Percentiles rank a stretch among this genome's conserved stretches.
Evolutionary conservation across 768 basidiomycete species (phyloP).

Genomic region (Agrocybe pediades): DNA sequence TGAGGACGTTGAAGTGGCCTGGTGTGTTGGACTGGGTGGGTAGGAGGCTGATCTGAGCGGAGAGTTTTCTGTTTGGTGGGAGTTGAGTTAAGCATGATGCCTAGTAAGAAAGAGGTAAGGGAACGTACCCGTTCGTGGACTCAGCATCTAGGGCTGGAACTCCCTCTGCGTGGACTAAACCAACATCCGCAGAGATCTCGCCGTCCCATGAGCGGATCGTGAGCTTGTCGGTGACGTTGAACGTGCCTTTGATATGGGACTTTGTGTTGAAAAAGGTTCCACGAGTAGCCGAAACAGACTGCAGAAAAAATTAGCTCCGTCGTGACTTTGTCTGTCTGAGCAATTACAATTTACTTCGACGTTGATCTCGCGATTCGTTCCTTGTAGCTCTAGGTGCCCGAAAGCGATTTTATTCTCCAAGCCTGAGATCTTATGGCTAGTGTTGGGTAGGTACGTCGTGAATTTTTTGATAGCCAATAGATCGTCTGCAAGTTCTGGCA

Average conservation of each 20-base stretch:
- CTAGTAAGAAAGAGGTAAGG: too few species aligned
- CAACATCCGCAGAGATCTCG: too few species aligned
- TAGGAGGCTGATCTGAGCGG: slow-evolving; percentile 13
- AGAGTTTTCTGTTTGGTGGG: slow-evolving; percentile 7
- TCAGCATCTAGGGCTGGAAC: too few species aligned
- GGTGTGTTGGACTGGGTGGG: slow-evolving; percentile 11
- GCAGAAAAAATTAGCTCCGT: too few species aligned
- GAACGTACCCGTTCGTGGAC: too few species aligned
- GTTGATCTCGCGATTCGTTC: slow-evolving; percentile 34
- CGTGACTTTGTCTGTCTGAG: background rate
- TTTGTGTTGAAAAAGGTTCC: background rate
- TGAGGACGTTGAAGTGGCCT: slow-evolving; percentile 32
- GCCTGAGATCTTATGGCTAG: slow-evolving; percentile 36
- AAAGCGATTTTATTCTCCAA: slow-evolving; percentile 42
- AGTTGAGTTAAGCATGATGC: background rate
- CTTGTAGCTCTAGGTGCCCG: slow-evolving; percentile 34
- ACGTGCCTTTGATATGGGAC: too few species aligned
- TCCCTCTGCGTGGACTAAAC: too few species aligned
- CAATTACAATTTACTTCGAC: slow-evolving; percentile 31
- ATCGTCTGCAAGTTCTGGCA: slow-evolving; percentile 4
- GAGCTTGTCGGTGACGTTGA: too few species aligned
- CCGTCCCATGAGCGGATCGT: too few species aligned
- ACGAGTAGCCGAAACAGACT: background rate
- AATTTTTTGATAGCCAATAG: background rate
- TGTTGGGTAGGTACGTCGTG: slow-evolving; percentile 35